These are phyloP conservation scores for Fusarium clavum DNA, from an alignment of 2,329 filamentous ascomycete genomes.

Conservation along the genomic window DNA sequence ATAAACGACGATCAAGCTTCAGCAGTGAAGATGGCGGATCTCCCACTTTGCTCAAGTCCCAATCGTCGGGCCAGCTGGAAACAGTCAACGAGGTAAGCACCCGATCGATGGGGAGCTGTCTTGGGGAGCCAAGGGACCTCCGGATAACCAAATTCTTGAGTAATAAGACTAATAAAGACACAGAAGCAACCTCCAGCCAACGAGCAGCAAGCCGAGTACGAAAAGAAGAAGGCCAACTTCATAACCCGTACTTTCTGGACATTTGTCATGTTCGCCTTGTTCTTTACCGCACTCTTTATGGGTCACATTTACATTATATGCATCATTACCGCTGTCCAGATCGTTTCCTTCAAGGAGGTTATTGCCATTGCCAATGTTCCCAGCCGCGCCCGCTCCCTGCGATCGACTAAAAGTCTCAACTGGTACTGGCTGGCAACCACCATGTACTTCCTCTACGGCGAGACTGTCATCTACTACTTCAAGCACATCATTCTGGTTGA, in stretches of 20 bases:
- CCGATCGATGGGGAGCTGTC: not conserved
- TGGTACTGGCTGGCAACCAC: slow-evolving; percentile 99
- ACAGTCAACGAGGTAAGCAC: slow-evolving; percentile 53
- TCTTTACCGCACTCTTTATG: slow-evolving; percentile 92
- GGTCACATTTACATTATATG: slow-evolving; percentile 98
- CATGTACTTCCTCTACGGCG: slow-evolving; percentile 99
- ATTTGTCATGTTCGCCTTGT: slow-evolving; percentile 93
- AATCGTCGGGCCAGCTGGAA: slow-evolving; percentile 47
- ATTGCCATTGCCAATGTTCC: slow-evolving; percentile 97
- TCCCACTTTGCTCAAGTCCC: slow-evolving; percentile 47
- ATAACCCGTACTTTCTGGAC: slow-evolving; percentile 98
- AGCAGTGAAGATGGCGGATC: slow-evolving; percentile 69
- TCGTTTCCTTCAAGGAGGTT: slow-evolving; percentile 98
- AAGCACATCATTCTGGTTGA: slow-evolving; percentile 98
- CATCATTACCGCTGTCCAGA: slow-evolving; percentile 92
- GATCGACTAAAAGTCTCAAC: slow-evolving; percentile 95
- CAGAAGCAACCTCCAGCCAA: slow-evolving; percentile 59
- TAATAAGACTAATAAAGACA: not conserved
- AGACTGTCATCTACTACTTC: slow-evolving; percentile 99
- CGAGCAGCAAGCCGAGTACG: slow-evolving; percentile 74
- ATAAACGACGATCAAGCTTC: slow-evolving; percentile 75
- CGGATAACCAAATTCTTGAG: not conserved
- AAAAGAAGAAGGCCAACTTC: slow-evolving; percentile 99
- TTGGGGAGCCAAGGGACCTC: not conserved
- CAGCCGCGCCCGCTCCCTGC: slow-evolving; percentile 87